Evolutionary conservation across 179 eudicot species (phyloP), one percentile per base, ranked within the genome.

Genomic region (Vitellaria paradoxa): DNA sequence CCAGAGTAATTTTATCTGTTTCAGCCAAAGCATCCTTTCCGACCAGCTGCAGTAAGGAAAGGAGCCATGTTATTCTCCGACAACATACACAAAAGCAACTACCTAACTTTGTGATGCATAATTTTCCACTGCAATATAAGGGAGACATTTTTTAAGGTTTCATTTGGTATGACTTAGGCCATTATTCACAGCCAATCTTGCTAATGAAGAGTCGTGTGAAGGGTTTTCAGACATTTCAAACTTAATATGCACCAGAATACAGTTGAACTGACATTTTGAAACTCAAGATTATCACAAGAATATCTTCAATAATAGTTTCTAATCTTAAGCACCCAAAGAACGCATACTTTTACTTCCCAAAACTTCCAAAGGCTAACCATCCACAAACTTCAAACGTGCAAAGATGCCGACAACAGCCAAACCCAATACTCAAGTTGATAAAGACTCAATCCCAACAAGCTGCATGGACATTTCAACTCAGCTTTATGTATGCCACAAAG

Each of bases 21-120:
- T 95, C 97, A 47, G 99, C 97, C 85, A 95, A 84, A 72, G 99
- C 98, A 86, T 95, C 99, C 85, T 95, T 95, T 45, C 99, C 97
- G 5, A 95, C 99, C 72, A 95, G 93, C 99, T 95, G 90, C 77
- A 85, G 67, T 42, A 80, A 85, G 78, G 47, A 76, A 61, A 61
- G 60, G 78, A 17, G 64, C 2, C 37, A 30, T 30, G 37, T 30
- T 30, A n/a, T 60, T 61, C 11, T 49, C 53, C 37, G 2, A 55
- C 37, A 30, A 55, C 59, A 65, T 46, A 30, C 15, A 50, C 12
- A 53, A 13, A 18, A 53, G 11, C 6, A 75, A 9, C 37, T 3
- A 23, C 1, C 17, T 75, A 65, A 62, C 1, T 30, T 0, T 64
- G 18, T 42, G 12, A 21, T 17, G 30, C 0, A 65, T 18, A 75